Evolutionary conservation across 352 stramenopile genomes (phyloP).

Genomic region (Globisporangium sylvaticum): DNA sequence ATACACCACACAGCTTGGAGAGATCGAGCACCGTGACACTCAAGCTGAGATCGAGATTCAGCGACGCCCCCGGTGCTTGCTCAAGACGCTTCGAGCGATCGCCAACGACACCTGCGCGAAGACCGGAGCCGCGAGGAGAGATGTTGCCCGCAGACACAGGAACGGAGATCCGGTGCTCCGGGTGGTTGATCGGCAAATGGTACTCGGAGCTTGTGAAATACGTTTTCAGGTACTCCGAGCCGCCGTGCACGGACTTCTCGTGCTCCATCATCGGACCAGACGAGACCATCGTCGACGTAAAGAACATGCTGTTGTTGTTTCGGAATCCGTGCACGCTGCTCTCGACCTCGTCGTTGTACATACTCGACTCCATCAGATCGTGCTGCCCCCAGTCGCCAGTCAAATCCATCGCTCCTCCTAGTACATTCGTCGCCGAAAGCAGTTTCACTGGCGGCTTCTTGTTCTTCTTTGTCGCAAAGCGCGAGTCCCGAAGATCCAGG

Average conservation of each 20-base stretch:
- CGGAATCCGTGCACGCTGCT: conserved; percentile 9
- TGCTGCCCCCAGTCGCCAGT: conserved; percentile 46
- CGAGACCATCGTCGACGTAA: conserved; percentile 21
- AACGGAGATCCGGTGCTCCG: conserved; percentile 61
- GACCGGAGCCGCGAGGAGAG: conserved; percentile 41
- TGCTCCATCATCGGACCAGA: conserved; percentile 23
- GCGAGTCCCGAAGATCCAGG: conserved; percentile 63
- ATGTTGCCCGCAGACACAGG: conserved; percentile 26
- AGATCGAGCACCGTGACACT: conserved; percentile 72
- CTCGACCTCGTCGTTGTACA: conserved; percentile 33
- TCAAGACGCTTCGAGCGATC: conserved; percentile 50
- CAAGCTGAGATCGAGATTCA: conserved; percentile 66
- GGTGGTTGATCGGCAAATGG: conserved; percentile 64
- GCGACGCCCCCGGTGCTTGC: conserved; percentile 23
- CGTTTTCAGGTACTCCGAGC: conserved; percentile 68
- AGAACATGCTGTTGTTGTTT: conserved; percentile 35
- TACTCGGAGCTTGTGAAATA: conserved; percentile 70
- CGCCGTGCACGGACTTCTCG: conserved; percentile 55
- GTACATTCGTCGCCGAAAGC: conserved; percentile 37
- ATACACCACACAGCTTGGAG: conserved; percentile 72
- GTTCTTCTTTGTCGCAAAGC: conserved; percentile 79
- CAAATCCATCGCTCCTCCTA: conserved; percentile 52
- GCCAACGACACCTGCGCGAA: conserved; percentile 14
- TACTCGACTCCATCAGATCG: conserved; percentile 15
- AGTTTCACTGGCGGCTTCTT: conserved; percentile 62